Conservation (phyloP, 73 alveolate genomes). For the Paraurostyla sp. region DNA sequence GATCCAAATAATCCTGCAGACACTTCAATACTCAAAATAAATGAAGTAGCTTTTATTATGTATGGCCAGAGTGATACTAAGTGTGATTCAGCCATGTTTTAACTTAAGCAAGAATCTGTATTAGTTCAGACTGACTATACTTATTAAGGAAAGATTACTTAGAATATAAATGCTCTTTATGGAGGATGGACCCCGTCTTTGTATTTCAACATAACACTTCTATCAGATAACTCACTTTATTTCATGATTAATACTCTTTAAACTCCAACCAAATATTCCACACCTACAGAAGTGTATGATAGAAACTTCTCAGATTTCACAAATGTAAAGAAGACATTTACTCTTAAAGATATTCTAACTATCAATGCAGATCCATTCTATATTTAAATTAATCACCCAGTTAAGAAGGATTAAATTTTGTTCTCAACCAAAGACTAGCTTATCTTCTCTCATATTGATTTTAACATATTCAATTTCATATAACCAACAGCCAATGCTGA, state of each 20-base stretch:
- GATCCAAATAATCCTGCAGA: constrained; percentile 15
- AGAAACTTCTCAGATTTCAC: neutral
- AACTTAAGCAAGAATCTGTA: neutral
- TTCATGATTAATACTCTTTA: neutral
- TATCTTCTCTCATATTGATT: constrained; percentile 26
- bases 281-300: neutral
- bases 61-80: neutral
- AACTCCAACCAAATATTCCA: neutral
- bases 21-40: neutral
- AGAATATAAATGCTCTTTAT: constrained; percentile 3
- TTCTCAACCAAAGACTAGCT: constrained; percentile 38
- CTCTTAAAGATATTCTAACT: neutral
- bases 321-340: neutral
- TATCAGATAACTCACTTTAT: constrained; percentile 28
- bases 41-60: constrained; percentile 34
- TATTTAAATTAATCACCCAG: constrained; percentile 6
- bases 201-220: constrained; percentile 7
- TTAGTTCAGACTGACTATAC: neutral
- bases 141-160: neutral
- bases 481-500: neutral
- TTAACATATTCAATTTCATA: neutral
- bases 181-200: neutral
- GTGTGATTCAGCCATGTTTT: constrained; percentile 17
- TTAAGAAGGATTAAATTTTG: neutral
- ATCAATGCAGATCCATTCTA: constrained; percentile 35